phyloP scores from a whole-genome alignment of 2,329 filamentous ascomycete genomes.

The Trichothecium roseum region DNA sequence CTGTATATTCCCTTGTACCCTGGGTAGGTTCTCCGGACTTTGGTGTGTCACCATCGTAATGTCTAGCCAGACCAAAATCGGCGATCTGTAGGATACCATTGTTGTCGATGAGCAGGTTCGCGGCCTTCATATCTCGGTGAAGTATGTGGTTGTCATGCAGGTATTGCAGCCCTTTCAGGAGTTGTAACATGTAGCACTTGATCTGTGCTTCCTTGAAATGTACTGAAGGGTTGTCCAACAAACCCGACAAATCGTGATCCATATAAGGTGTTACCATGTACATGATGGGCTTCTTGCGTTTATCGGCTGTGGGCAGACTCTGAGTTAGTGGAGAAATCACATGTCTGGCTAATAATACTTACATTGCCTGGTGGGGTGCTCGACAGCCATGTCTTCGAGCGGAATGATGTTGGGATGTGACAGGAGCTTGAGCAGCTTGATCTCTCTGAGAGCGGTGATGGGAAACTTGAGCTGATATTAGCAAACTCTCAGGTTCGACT shows the following conservation, averaged over 20 bases:
- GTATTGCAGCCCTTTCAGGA: conserved; percentile 82
- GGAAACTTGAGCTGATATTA: conserved; percentile 55
- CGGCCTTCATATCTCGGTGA: conserved; percentile 97
- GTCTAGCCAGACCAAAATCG: conserved; percentile 88
- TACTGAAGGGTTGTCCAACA: conserved; percentile 89
- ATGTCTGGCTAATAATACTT: conserved; percentile 12
- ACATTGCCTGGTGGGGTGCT: conserved; percentile 57
- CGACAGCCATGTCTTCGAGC: conserved; percentile 93
- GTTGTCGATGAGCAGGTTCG: conserved; percentile 94
- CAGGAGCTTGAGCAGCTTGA: conserved; percentile 94
- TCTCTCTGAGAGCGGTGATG: conserved; percentile 95
- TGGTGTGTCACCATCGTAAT: conserved; percentile 80
- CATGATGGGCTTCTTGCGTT: conserved; percentile 74
- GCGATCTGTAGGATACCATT: conserved; percentile 88
- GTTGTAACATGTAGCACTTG: conserved; percentile 94
- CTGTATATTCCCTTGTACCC: conserved; percentile 83
- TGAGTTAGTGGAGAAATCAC: not conserved
- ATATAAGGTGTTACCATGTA: conserved; percentile 99
- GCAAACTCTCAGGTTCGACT: not conserved
- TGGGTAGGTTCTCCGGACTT: conserved; percentile 69
- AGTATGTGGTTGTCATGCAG: conserved; percentile 84
- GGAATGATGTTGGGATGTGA: conserved; percentile 80
- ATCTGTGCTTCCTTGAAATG: conserved; percentile 82
- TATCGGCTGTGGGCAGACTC: conserved; percentile 47
- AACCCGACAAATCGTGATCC: conserved; percentile 95